Percentiles rank a stretch among this genome's conserved stretches.
Evolutionary conservation across 78 protist genomes (phyloP).

Genomic region (Dictyostelium firmibasis): DNA sequence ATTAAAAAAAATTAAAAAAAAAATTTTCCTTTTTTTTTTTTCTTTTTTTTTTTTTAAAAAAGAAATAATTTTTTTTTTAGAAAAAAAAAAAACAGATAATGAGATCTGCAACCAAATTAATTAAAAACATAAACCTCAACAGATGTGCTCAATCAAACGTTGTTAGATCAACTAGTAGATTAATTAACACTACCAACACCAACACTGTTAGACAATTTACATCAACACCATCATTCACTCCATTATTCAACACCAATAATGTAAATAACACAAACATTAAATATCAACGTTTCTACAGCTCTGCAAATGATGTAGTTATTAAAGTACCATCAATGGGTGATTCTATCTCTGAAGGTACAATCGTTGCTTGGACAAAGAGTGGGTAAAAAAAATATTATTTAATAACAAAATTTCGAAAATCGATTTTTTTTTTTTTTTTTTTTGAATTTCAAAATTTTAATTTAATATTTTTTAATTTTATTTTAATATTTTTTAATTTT

Average conservation of each 20-base stretch:
- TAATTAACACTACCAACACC: neutral
- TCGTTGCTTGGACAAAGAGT: conserved; percentile 80
- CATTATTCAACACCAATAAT: neutral
- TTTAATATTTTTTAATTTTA: neutral
- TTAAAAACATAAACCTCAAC: neutral
- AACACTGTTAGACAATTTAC: neutral
- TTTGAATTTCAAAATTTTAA: neutral
- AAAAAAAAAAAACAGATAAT: neutral
- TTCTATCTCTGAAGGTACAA: conserved; percentile 80
- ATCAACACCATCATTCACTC: neutral
- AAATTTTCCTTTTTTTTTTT: neutral
- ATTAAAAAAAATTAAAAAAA: neutral
- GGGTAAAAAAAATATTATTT: too few relatives aligned
- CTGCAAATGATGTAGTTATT: conserved; percentile 48
- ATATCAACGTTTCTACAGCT: conserved; percentile 34
- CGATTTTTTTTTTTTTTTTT: neutral
- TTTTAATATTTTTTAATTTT: neutral
- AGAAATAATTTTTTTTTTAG: neutral
- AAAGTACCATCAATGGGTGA: conserved; percentile 86
- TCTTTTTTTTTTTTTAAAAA: neutral
- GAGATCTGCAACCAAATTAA: neutral
- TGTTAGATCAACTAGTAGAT: neutral
- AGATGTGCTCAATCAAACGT: neutral
- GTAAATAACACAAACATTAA: neutral
- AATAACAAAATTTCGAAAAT: too few relatives aligned